phyloP scores from a whole-genome alignment of 371 early-diverging fungal species.

The Mucor racemosus region DNA sequence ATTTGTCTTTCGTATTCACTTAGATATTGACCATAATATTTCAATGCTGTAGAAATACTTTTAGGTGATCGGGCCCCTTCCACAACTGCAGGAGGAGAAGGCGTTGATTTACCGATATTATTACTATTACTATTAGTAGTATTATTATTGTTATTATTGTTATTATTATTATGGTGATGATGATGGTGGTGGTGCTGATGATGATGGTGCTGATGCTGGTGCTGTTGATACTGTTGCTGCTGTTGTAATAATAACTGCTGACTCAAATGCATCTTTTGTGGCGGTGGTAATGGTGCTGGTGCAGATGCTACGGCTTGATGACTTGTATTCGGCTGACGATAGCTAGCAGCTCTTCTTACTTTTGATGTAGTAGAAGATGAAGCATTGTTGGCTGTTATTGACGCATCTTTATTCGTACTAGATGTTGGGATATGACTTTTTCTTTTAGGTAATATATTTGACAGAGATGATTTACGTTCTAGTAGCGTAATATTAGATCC shows the following conservation, averaged over 20 bases:
- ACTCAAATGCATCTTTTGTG: neutral
- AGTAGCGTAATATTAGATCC: neutral
- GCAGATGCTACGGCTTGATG: neutral
- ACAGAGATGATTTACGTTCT: neutral
- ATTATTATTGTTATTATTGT: neutral
- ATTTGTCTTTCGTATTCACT: slow-evolving; percentile 75
- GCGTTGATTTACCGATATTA: neutral
- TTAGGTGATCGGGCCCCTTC: slow-evolving; percentile 36
- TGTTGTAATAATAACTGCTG: neutral
- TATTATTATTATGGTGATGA: neutral
- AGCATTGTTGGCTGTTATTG: neutral
- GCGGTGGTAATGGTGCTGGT: neutral
- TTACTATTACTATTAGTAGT: too few relatives aligned
- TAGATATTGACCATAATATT: slow-evolving; percentile 49
- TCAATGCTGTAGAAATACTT: slow-evolving; percentile 32
- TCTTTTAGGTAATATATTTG: neutral
- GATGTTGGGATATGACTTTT: slow-evolving; percentile 9
- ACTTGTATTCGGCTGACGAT: neutral
- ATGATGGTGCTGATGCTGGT: neutral
- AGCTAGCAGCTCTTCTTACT: slow-evolving; percentile 8
- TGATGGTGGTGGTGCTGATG: neutral
- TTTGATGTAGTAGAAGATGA: neutral
- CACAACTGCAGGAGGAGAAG: neutral
- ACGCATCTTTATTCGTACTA: neutral
- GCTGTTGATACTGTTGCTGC: neutral